These are phyloP conservation scores for Penicillium olsonii DNA, from an alignment of 2,329 filamentous ascomycete species.

Conservation along the genomic window DNA sequence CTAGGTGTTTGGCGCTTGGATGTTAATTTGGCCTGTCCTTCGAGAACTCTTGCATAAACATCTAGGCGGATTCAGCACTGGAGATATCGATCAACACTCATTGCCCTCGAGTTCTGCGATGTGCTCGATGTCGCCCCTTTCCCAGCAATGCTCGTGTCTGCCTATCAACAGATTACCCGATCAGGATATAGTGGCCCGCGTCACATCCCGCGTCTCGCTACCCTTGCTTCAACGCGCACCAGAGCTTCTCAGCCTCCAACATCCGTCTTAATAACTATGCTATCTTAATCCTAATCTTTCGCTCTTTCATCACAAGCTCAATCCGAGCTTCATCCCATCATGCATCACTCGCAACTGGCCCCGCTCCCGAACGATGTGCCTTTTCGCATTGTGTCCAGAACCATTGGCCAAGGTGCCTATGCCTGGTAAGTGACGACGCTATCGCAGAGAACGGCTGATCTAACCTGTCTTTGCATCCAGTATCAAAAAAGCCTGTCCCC, in stretches of 20 bases:
- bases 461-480: slow-evolving; percentile 50
- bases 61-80: background rate
- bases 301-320: slow-evolving; percentile 11
- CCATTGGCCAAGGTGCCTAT: slow-evolving; percentile 94
- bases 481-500: slow-evolving; percentile 88
- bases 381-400: slow-evolving; percentile 93
- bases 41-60: background rate
- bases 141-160: background rate
- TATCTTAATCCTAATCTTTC: slow-evolving; percentile 1
- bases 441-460: background rate
- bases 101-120: background rate
- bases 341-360: slow-evolving; percentile 81
- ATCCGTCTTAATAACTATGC: slow-evolving; percentile 3
- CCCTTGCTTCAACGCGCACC: slow-evolving; percentile 14
- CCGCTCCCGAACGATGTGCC: slow-evolving; percentile 82
- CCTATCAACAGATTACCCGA: slow-evolving; percentile 35
- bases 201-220: slow-evolving; percentile 29
- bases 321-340: slow-evolving; percentile 33
- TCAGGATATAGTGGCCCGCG: slow-evolving; percentile 41
- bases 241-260: slow-evolving; percentile 21
- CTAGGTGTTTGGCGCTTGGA: background rate
- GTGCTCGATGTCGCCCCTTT: background rate
- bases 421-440: slow-evolving; percentile 67
- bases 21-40: background rate
- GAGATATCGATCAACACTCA: no score